Base-by-base conservation (phyloP, 2,329 filamentous ascomycete genomes). In the Ascochyta koolunga region DNA sequence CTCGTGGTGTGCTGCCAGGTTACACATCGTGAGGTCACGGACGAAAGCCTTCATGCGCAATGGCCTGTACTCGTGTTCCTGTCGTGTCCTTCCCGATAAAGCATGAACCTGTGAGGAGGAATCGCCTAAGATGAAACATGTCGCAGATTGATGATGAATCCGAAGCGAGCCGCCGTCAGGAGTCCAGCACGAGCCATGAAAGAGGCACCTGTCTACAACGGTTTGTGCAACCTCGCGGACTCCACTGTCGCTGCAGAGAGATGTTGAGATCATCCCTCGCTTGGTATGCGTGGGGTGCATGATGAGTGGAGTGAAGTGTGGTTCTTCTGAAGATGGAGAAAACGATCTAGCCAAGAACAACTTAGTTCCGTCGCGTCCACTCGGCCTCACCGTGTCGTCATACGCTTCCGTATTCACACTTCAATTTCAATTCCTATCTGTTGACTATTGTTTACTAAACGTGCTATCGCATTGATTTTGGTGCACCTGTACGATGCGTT, bases 401-500 rank as follows among this genome's bases (percentile, higher is more conserved):
- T 65, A 40, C 36, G 50, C 25, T 18, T 22, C 43, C 27, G 27
- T 36, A 38, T 27, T 19, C 33, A 43, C 21, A 19, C 29, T 52
- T 41, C 49, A 41, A 9, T 18, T 31, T 25, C 18, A 47, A 31
- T 31, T 27, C 49, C 32, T 1, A 21, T 44, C 27, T 21, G 33
- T 27, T 41, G 39, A 10, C 11, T 35, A 37, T 24, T 13, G 16
- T 25, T 31, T 21, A 31, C 37, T 29, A 22, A 8, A 43, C 33
- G 54, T 41, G 16, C 36, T 27, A 41, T 54, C 38, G 38, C 44
- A 47, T 59, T 37, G 25, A 29, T 29, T 48, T 40, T 45, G 27
- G 42, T 19, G n/a, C n/a, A 29, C 32, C 47, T 10, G 57, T 45
- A 61, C 59, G 27, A 71, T 73, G 66, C 35, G 58, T 50, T 41